Evolutionary conservation across 106 monocot species (phyloP).

Genomic region (Gastrodia elata): DNA sequence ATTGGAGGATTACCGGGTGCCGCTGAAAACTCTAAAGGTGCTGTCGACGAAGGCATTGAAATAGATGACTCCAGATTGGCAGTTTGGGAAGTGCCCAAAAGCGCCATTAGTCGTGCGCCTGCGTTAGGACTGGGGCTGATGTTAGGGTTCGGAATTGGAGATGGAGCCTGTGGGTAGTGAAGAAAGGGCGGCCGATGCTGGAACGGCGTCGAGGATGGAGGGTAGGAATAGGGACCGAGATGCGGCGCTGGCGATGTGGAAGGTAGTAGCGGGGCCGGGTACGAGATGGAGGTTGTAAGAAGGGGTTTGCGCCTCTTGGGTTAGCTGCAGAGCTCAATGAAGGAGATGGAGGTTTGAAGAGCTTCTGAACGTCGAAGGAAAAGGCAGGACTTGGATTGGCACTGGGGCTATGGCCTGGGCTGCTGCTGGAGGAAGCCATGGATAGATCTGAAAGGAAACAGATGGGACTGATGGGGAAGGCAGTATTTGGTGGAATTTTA

Average conservation of each 20-base stretch:
- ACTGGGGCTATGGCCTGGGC: constrained; percentile 29
- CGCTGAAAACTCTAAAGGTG: constrained; percentile 16
- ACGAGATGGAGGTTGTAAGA: constrained; percentile 10
- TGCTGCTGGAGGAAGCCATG: constrained; percentile 56
- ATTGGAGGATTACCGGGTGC: constrained; percentile 17
- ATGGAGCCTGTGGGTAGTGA: constrained; percentile 16
- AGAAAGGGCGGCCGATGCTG: constrained; percentile 16
- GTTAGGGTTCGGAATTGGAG: constrained; percentile 13
- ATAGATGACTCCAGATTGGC: constrained; percentile 50
- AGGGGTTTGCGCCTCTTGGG: not conserved
- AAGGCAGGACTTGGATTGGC: constrained; percentile 7
- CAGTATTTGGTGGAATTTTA: too few relatives aligned
- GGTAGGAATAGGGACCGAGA: constrained; percentile 9
- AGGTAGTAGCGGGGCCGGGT: constrained; percentile 14
- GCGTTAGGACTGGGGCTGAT: constrained; percentile 33
- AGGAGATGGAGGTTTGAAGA: constrained; percentile 4
- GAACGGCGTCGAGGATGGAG: constrained; percentile 12
- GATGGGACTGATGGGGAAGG: not conserved
- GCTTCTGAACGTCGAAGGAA: constrained; percentile 8
- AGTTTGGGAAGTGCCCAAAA: constrained; percentile 36
- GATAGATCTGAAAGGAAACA: not conserved
- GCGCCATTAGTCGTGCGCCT: constrained; percentile 78
- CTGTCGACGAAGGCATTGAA: constrained; percentile 49
- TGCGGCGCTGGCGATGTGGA: constrained; percentile 12
- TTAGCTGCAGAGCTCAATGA: constrained; percentile 4